Conservation (phyloP, 148 eudicot genomes). For the Vaccinium macrocarpon region DNA sequence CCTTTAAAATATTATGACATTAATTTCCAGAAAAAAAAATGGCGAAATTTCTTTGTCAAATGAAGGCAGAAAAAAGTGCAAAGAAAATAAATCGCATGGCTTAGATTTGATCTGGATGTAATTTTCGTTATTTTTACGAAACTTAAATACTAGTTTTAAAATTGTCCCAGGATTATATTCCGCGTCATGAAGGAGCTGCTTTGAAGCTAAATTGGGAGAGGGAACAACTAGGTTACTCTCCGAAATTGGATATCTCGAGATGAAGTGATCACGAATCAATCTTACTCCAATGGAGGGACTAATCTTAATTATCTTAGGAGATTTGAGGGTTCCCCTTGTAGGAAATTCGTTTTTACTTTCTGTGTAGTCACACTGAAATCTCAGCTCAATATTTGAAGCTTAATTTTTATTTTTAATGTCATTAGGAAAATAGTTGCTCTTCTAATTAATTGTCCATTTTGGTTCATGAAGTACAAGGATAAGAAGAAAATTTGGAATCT, state of each 20-base stretch:
- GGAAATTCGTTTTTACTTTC: slow-evolving; percentile 24
- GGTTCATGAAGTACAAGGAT: background rate
- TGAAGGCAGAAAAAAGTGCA: no score
- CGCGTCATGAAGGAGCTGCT: slow-evolving; percentile 46
- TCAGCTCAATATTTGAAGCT: slow-evolving; percentile 23
- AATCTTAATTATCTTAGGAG: slow-evolving; percentile 15
- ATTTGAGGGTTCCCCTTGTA: background rate
- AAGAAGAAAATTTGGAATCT: background rate
- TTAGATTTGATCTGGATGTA: no score
- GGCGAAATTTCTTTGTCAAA: no score
- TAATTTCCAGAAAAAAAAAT: no score
- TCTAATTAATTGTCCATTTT: background rate
- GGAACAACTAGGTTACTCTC: slow-evolving; percentile 42
- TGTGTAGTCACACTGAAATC: slow-evolving; percentile 28
- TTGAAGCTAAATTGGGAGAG: slow-evolving; percentile 45
- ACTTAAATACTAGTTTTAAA: no score
- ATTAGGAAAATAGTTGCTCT: background rate
- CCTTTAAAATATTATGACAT: no score
- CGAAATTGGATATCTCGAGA: slow-evolving; percentile 32
- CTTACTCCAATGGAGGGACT: slow-evolving; percentile 4
- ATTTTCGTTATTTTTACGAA: no score
- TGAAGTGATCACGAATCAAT: background rate
- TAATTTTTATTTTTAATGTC: background rate
- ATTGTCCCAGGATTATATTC: slow-evolving; percentile 37
- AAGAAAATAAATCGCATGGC: background rate